Conservation (phyloP, 2,329 filamentous ascomycete species). For the Phialophora expanda region DNA sequence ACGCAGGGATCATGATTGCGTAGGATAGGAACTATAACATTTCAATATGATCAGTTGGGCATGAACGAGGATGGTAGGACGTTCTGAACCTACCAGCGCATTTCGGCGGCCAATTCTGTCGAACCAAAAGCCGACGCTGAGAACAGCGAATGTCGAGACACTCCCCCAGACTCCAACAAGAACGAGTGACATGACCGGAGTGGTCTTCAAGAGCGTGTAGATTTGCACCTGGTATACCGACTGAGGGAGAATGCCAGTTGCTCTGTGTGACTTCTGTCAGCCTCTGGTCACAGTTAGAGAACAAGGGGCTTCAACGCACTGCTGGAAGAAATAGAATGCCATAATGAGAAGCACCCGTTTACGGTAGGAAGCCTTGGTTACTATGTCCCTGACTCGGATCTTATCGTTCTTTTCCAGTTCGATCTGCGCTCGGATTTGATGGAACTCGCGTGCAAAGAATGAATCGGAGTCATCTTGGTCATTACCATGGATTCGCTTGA, state of each 20-base stretch:
- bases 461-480: slow-evolving; percentile 7
- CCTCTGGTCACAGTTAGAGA: no score
- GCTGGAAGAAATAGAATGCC: slow-evolving; percentile 18
- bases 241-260: slow-evolving; percentile 18
- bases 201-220: slow-evolving; percentile 11
- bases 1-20: slow-evolving; percentile 18
- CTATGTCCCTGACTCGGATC: slow-evolving; percentile 13
- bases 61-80: no score
- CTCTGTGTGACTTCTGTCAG: no score
- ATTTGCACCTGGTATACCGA: slow-evolving; percentile 22
- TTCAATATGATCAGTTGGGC: no score
- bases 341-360: slow-evolving; percentile 23
- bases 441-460: slow-evolving; percentile 20
- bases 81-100: slow-evolving; percentile 38
- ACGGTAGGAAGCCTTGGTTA: slow-evolving; percentile 18
- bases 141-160: slow-evolving; percentile 14
- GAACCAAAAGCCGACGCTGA: slow-evolving; percentile 16
- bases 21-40: slow-evolving; percentile 21
- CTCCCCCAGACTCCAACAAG: slow-evolving; percentile 26
- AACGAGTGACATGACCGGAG: slow-evolving; percentile 19
- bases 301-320: no score
- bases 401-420: slow-evolving; percentile 19
- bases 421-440: slow-evolving; percentile 25
- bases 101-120: slow-evolving; percentile 23
- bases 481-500: slow-evolving; percentile 21